Evolutionary conservation across 345 rosid species (phyloP), one percentile per base, ranked within the genome.

Genomic region (Theobroma cacao): DNA sequence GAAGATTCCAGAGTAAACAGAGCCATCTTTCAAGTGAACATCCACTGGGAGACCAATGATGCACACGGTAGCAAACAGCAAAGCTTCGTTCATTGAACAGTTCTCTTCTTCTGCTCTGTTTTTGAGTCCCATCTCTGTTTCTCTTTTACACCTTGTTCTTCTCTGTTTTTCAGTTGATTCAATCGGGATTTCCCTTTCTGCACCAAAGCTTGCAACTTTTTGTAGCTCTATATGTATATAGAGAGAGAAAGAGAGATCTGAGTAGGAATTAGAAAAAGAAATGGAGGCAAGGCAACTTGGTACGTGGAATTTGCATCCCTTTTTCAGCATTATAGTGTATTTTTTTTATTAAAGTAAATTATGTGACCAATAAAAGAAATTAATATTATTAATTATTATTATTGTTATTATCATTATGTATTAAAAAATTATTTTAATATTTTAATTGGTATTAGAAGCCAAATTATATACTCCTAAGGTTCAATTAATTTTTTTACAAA

Each of bases 1-100:
- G 82, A 92, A 91, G 75, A 85, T 78, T 24, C 98, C 98, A 52
- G 97, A 91, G 52, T 82, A 92, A 48, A 91, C 88, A 47, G 98
- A 92, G 60, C 98, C 97, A 70, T 95, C 96, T 80, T 81, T 90
- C 80, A 92, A 84, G 76, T 92, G 91, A 45, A 92, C 98, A 50
- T 95, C 94, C 78, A 91, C 99, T 7, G 89, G 92, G 77, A 86
- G 83, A 66, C 92, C 99, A 83, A 93, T 84, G 67, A 95, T 85
- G 81, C 89, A 82, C 90, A 90, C 85, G 47, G 94, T 92, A 7
- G 93, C 94, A 73, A 86, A 80, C 82, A 95, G 82, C 83, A 91
- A 71, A 77, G 92, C 78, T 26, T 93, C 95, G 72, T 84, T 85
- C 71, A 86, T 48, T 20, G 80, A 77, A 67, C 30, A 61, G 74